A percentile compares a stretch with the other conserved stretches of the same genome.
These are phyloP conservation scores for Vaccinium darrowii DNA, from an alignment of 148 eudicot species.

Conservation along the genomic window DNA sequence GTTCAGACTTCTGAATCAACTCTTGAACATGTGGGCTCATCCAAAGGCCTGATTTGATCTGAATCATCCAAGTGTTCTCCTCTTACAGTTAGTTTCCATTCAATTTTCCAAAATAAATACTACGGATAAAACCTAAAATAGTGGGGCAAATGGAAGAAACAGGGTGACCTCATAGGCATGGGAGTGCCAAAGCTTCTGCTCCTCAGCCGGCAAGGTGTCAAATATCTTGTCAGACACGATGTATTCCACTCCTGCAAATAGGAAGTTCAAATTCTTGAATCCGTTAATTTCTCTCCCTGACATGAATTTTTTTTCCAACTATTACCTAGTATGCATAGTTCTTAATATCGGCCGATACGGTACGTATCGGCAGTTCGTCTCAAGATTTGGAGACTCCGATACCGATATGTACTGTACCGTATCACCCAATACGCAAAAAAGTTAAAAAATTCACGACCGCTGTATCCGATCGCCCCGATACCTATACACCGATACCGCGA, in stretches of 20 bases:
- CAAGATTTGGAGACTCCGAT: no score
- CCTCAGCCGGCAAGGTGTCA: constrained; percentile 48
- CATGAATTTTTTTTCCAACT: no score
- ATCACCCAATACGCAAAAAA: no score
- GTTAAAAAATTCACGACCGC: no score
- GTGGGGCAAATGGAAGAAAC: neutral
- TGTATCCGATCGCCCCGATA: no score
- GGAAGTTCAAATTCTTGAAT: neutral
- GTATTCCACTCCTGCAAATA: constrained; percentile 58
- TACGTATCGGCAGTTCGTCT: no score
- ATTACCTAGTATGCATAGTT: no score
- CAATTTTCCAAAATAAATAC: neutral
- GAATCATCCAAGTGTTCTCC: neutral
- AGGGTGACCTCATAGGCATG: constrained; percentile 56
- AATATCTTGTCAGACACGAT: constrained; percentile 47
- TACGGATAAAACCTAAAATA: neutral
- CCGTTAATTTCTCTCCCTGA: neutral
- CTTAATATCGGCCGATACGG: no score
- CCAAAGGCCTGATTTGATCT: constrained; percentile 71
- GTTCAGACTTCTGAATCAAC: constrained; percentile 50
- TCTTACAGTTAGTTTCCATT: neutral
- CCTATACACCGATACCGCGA: no score
- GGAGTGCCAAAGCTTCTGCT: constrained; percentile 80
- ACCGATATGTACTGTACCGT: no score
- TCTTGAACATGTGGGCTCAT: constrained; percentile 65